A percentile compares a stretch with the other conserved stretches of the same genome.
These are phyloP conservation scores for Cylindrotheca closterium DNA, from an alignment of 108 stramenopile species.

Conservation along the genomic window DNA sequence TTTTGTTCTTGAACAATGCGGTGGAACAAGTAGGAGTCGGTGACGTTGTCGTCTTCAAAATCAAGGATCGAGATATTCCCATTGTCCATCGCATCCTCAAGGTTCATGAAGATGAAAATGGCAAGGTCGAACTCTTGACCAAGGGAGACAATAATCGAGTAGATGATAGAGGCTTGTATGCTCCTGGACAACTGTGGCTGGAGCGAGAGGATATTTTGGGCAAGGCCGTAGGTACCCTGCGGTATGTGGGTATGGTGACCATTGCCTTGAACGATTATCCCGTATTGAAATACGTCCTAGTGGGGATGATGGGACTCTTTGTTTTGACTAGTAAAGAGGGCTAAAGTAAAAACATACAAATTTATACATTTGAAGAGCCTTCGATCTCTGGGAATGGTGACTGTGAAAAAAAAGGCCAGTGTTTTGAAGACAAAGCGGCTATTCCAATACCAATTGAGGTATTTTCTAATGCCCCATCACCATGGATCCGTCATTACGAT, in stretches of 20 bases:
- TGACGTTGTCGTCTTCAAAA: slow-evolving; percentile 99
- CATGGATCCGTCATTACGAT: too few relatives aligned
- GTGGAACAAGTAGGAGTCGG: slow-evolving; percentile 92
- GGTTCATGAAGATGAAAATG: slow-evolving; percentile 88
- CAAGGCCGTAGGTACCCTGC: slow-evolving; percentile 91
- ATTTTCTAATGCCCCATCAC: too few relatives aligned
- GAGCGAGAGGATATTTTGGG: slow-evolving; percentile 97
- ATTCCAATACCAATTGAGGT: too few relatives aligned
- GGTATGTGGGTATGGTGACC: slow-evolving; percentile 99
- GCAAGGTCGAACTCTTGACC: slow-evolving; percentile 91
- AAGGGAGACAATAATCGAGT: slow-evolving; percentile 99
- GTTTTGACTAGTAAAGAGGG: slow-evolving; percentile 98
- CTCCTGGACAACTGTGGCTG: slow-evolving; percentile 99
- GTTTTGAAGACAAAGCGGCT: too few relatives aligned
- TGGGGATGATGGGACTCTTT: slow-evolving; percentile 99
- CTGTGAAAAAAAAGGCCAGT: too few relatives aligned
- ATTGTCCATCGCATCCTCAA: slow-evolving; percentile 99
- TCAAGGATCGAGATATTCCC: slow-evolving; percentile 99
- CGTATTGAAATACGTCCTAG: slow-evolving; percentile 95
- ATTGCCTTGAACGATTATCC: slow-evolving; percentile 99
- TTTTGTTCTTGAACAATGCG: slow-evolving; percentile 97
- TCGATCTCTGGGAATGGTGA: too few relatives aligned
- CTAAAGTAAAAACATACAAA: slow-evolving; percentile 31
- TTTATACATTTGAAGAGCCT: not conserved
- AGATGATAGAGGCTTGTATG: slow-evolving; percentile 98